Percentiles rank a stretch among this genome's conserved stretches.
These are phyloP conservation scores for Dipteronia dyeriana DNA, from an alignment of 345 rosid genomes.

Conservation along the genomic window DNA sequence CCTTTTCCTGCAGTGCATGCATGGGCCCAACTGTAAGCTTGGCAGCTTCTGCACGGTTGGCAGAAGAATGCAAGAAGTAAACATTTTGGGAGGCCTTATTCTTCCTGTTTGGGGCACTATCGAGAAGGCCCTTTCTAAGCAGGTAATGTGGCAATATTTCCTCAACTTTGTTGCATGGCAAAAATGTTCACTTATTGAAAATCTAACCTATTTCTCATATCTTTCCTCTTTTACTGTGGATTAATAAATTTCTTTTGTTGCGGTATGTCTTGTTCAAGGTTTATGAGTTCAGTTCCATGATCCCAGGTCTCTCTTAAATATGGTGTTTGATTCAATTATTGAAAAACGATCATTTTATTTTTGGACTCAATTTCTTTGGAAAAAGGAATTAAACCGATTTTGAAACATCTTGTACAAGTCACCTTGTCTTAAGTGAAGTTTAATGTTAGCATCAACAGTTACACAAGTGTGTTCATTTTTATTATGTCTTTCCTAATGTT, in stretches of 20 bases:
- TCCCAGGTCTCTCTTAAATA: background rate
- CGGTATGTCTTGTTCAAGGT: background rate
- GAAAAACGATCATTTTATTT: background rate
- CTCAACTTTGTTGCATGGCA: background rate
- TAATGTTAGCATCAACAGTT: background rate
- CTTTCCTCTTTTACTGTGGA: background rate
- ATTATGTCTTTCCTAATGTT: background rate
- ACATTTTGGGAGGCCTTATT: slow-evolving; percentile 94
- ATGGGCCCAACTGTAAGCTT: slow-evolving; percentile 92
- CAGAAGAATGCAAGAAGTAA: slow-evolving; percentile 90
- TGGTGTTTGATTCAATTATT: too few relatives aligned
- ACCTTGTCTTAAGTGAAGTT: background rate
- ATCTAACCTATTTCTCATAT: background rate
- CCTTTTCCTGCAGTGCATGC: slow-evolving; percentile 82
- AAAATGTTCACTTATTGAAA: background rate
- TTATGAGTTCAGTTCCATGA: background rate
- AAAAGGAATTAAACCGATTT: background rate
- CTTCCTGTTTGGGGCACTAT: slow-evolving; percentile 98
- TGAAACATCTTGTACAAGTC: background rate
- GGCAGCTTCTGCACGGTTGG: slow-evolving; percentile 94
- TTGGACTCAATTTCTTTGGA: background rate
- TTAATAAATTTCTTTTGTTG: background rate
- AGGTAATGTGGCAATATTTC: slow-evolving; percentile 42
- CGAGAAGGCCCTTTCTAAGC: slow-evolving; percentile 94
- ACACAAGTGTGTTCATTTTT: background rate